Evolutionary conservation across 2,329 filamentous ascomycete species (phyloP).

Genomic region (Torrubiella hemipterigena): DNA sequence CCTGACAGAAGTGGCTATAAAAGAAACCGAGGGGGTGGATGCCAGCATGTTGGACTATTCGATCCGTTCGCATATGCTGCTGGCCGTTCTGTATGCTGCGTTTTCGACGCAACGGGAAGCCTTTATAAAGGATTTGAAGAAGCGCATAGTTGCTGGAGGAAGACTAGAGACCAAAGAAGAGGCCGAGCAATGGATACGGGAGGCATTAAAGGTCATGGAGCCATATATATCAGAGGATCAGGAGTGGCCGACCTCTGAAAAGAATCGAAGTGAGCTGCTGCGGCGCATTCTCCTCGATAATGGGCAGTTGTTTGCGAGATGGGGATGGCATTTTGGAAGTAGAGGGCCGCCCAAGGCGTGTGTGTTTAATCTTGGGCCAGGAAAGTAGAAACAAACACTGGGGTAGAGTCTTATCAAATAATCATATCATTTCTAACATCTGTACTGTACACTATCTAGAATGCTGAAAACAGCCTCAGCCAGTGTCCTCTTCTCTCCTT

Average conservation of each 20-base stretch:
- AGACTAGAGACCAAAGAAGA: not conserved
- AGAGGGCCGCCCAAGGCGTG: too few species aligned
- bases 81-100: conserved; percentile 6
- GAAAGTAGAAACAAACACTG: too few species aligned
- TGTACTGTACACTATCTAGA: too few species aligned
- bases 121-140: not conserved
- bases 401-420: too few species aligned
- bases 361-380: too few species aligned
- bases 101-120: conserved; percentile 1
- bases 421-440: too few species aligned
- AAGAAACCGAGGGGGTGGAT: conserved; percentile 5
- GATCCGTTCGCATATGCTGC: conserved; percentile 9
- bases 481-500: too few species aligned
- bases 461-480: too few species aligned
- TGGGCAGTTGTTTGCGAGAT: conserved; percentile 2
- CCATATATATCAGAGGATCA: conserved; percentile 1
- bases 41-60: conserved; percentile 5
- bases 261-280: not conserved
- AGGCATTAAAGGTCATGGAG: conserved; percentile 1
- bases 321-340: conserved; percentile 2
- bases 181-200: conserved; percentile 1
- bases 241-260: not conserved
- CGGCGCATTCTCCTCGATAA: not conserved
- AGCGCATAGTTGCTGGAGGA: not conserved
- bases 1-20: conserved; percentile 7